A percentile compares a stretch with the other conserved stretches of the same genome.
Conservation (phyloP, 352 stramenopile genomes). For the Phytopythium mirpurense region DNA sequence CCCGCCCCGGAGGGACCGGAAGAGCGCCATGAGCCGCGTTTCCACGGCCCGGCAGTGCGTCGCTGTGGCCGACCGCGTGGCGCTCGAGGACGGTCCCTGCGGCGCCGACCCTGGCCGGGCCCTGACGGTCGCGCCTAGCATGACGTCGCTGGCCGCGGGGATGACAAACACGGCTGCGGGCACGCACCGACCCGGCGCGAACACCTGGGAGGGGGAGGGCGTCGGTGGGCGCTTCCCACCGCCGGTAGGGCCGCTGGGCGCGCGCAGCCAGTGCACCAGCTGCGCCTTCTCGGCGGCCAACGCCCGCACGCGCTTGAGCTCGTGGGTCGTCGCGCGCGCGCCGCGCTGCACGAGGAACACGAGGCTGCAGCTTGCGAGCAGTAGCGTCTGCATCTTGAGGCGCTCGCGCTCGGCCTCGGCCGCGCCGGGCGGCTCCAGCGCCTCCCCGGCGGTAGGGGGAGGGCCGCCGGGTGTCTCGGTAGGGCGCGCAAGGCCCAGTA, state of each 20-base stretch:
- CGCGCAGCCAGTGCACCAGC: conserved; percentile 26
- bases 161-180: conserved; percentile 61
- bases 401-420: conserved; percentile 35
- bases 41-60: conserved; percentile 58
- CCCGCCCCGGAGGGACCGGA: conserved; percentile 46
- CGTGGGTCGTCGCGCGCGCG: conserved; percentile 28
- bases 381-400: conserved; percentile 61
- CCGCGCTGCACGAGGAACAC: conserved; percentile 46
- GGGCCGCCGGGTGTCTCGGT: background rate
- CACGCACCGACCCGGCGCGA: conserved; percentile 57
- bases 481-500: conserved; percentile 36
- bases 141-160: conserved; percentile 37
- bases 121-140: conserved; percentile 27
- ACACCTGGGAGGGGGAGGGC: conserved; percentile 23
- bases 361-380: conserved; percentile 55
- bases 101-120: conserved; percentile 5
- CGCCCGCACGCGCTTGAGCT: conserved; percentile 42
- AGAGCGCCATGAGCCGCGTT: conserved; percentile 39
- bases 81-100: conserved; percentile 8
- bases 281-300: conserved; percentile 55
- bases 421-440: conserved; percentile 6
- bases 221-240: conserved; percentile 19
- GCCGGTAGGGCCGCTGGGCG: no score
- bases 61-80: conserved; percentile 36
- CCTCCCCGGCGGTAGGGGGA: background rate